These are phyloP conservation scores for Allomyces javanicus DNA, from an alignment of 192 early-diverging fungal species.

Conservation along the genomic window DNA sequence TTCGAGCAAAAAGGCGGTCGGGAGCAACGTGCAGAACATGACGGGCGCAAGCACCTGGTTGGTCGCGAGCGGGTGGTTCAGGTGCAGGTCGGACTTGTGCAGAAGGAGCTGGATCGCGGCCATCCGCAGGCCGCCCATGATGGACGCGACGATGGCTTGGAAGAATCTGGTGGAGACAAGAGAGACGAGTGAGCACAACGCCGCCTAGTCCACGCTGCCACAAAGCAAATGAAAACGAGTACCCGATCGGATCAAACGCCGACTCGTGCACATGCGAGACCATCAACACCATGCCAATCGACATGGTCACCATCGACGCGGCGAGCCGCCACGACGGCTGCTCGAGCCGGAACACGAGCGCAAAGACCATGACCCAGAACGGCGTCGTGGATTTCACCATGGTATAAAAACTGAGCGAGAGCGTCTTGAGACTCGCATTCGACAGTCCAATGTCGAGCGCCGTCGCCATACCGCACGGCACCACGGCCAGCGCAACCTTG, in stretches of 20 bases:
- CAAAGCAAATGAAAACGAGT: constrained; percentile 11
- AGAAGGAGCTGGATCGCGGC: constrained; percentile 70
- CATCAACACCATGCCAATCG: constrained; percentile 68
- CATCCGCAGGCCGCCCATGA: constrained; percentile 78
- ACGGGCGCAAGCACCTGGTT: constrained; percentile 66
- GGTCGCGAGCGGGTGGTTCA: constrained; percentile 75
- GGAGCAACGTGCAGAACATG: constrained; percentile 41
- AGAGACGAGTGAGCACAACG: neutral
- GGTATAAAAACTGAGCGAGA: constrained; percentile 83
- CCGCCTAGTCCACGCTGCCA: no score
- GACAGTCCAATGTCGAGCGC: constrained; percentile 80
- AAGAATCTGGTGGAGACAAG: constrained; percentile 26
- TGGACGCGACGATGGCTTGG: constrained; percentile 55
- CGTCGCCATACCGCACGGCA: constrained; percentile 75
- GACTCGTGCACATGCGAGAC: constrained; percentile 67
- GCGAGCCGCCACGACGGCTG: constrained; percentile 44
- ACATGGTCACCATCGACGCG: constrained; percentile 57
- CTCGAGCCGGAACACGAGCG: constrained; percentile 75
- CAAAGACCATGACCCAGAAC: constrained; percentile 70
- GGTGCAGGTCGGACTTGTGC: constrained; percentile 46
- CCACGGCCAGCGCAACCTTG: constrained; percentile 6
- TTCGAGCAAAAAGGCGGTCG: constrained; percentile 47
- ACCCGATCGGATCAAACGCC: constrained; percentile 32
- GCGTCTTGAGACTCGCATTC: constrained; percentile 64
- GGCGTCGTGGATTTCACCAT: constrained; percentile 64